Percentiles rank a stretch among this genome's conserved stretches.
Evolutionary conservation across 352 stramenopile genomes (phyloP).

Genomic region (Plasmopara viticola): DNA sequence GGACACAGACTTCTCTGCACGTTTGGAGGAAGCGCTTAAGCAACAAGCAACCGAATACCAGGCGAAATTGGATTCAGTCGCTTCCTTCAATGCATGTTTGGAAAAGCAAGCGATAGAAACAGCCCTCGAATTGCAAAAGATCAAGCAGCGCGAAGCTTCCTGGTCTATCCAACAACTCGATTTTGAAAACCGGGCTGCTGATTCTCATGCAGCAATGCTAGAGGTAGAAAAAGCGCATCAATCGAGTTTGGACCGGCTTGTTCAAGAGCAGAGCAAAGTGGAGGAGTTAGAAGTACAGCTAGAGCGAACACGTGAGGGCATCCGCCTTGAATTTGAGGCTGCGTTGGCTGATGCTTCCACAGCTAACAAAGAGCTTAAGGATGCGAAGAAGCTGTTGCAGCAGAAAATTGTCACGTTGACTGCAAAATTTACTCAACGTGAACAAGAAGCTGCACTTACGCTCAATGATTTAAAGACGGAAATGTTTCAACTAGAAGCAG

Average conservation of each 20-base stretch:
- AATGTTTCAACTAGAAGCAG: conserved; percentile 19
- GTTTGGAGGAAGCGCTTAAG: conserved; percentile 38
- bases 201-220: conserved; percentile 17
- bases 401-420: conserved; percentile 12
- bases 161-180: conserved; percentile 47
- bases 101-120: conserved; percentile 39
- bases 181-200: conserved; percentile 27
- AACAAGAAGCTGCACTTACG: conserved; percentile 17
- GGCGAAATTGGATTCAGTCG: conserved; percentile 33
- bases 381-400: conserved; percentile 13
- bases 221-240: conserved; percentile 24
- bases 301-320: conserved; percentile 18
- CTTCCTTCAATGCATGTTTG: conserved; percentile 25
- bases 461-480: conserved; percentile 18
- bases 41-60: conserved; percentile 41
- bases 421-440: conserved; percentile 15
- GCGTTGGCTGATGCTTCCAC: conserved; percentile 30
- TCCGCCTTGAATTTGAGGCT: conserved; percentile 29
- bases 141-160: conserved; percentile 56
- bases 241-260: conserved; percentile 13
- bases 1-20: conserved; percentile 23
- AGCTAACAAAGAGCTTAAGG: conserved; percentile 21
- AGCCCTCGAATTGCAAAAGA: conserved; percentile 45
- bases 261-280: conserved; percentile 29
- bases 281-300: conserved; percentile 21